phyloP scores from a whole-genome alignment of 257 asterid species.

The Craterostigma plantagineum region DNA sequence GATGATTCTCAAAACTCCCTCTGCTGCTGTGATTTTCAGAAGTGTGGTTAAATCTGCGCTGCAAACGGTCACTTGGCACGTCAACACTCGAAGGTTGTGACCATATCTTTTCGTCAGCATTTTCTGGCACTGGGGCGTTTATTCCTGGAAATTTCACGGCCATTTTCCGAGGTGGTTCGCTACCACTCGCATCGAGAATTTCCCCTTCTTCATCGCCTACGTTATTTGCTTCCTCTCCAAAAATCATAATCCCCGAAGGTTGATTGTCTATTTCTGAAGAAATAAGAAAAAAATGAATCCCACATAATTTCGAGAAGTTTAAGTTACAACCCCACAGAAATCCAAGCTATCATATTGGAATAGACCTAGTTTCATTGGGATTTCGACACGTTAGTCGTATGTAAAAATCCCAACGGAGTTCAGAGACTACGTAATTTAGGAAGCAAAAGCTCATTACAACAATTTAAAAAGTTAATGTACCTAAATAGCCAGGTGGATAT shows the following conservation, averaged over 20 bases:
- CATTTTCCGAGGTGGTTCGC: slow-evolving; percentile 32
- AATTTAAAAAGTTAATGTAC: slow-evolving; percentile 16
- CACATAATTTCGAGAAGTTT: not conserved
- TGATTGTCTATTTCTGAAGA: slow-evolving; percentile 42
- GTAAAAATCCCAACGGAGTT: not conserved
- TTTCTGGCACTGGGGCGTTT: slow-evolving; percentile 84
- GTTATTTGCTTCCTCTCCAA: slow-evolving; percentile 37
- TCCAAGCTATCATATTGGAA: not conserved
- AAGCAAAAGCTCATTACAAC: no score
- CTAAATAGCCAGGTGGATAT: slow-evolving; percentile 92
- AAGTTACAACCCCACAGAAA: not conserved
- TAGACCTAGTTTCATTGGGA: no score
- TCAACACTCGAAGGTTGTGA: slow-evolving; percentile 21
- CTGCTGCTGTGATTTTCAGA: no score
- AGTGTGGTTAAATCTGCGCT: slow-evolving; percentile 19
- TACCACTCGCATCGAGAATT: slow-evolving; percentile 25
- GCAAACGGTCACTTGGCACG: slow-evolving; percentile 21
- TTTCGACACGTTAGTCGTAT: not conserved
- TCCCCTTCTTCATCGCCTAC: slow-evolving; percentile 64
- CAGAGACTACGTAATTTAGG: no score
- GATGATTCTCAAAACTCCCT: slow-evolving; percentile 7
- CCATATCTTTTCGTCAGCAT: slow-evolving; percentile 69
- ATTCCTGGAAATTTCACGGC: slow-evolving; percentile 75
- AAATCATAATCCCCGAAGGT: slow-evolving; percentile 92
- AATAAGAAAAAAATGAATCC: slow-evolving; percentile 7